These are phyloP conservation scores for Leccinum solheimii DNA, from an alignment of 1,284 basidiomycete species.

Conservation along the genomic window DNA sequence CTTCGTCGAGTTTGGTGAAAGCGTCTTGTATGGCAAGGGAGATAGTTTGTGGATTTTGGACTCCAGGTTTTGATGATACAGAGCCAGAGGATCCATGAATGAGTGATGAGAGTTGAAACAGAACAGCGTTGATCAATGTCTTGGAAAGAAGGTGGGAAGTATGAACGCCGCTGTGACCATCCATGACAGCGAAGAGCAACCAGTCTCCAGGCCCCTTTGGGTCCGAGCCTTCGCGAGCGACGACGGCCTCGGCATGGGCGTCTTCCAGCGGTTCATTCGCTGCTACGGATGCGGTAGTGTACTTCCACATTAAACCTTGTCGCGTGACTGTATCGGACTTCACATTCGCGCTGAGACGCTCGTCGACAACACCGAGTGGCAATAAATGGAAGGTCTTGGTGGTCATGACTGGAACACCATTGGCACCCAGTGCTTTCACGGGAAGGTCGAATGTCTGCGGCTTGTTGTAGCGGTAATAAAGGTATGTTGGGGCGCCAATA, in stretches of 20 bases:
- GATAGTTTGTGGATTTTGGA: constrained; percentile 60
- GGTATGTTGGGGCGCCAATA: constrained; percentile 44
- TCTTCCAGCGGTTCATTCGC: constrained; percentile 94
- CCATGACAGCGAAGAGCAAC: constrained; percentile 87
- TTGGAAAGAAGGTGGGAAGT: constrained; percentile 87
- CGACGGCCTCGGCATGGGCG: constrained; percentile 71
- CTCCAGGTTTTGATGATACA: constrained; percentile 33
- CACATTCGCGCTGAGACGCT: constrained; percentile 59
- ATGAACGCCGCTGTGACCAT: constrained; percentile 83
- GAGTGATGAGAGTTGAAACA: constrained; percentile 69
- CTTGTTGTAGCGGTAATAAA: constrained; percentile 41
- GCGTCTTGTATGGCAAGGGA: constrained; percentile 75
- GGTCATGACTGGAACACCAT: constrained; percentile 59
- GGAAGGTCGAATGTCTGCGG: constrained; percentile 55
- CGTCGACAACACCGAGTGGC: constrained; percentile 55
- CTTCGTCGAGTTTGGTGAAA: constrained; percentile 76
- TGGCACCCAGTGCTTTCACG: constrained; percentile 52
- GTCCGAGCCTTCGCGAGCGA: constrained; percentile 61
- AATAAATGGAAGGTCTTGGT: constrained; percentile 58
- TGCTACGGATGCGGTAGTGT: constrained; percentile 75
- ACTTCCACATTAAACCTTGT: constrained; percentile 64
- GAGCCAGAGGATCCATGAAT: constrained; percentile 41
- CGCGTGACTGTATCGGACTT: constrained; percentile 45
- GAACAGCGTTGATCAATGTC: constrained; percentile 85
- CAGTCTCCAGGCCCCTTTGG: constrained; percentile 65